phyloP scores from a whole-genome alignment of 176 grass and related monocot genomes.

The Carex pumila region DNA sequence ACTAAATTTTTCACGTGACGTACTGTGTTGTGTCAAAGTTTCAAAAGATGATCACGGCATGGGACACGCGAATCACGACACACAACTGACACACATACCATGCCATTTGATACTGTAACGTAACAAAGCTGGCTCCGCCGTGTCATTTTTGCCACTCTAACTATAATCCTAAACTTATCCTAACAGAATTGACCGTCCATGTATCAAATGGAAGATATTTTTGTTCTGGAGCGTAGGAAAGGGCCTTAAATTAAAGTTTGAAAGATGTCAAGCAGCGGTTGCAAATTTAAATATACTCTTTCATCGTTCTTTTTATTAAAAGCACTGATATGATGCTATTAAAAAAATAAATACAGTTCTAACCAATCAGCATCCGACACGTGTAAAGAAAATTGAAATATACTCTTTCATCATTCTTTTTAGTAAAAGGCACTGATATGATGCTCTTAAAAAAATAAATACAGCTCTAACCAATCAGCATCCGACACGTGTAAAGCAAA shows the following conservation, averaged over 20 bases:
- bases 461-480: not conserved
- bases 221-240: not conserved
- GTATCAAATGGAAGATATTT: not conserved
- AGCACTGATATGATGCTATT: not conserved
- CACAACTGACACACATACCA: too few relatives aligned
- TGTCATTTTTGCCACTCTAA: too few relatives aligned
- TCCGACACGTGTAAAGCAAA: not conserved
- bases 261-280: not conserved
- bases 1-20: too few relatives aligned
- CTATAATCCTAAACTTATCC: too few relatives aligned
- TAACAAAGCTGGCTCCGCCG: too few relatives aligned
- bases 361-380: not conserved
- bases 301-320: not conserved
- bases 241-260: not conserved
- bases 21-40: too few relatives aligned
- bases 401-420: not conserved
- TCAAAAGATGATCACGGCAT: too few relatives aligned
- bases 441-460: not conserved
- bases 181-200: not conserved
- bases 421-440: not conserved
- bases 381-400: not conserved
- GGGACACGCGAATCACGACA: too few relatives aligned
- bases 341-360: not conserved
- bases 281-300: not conserved
- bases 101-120: too few relatives aligned